Conservation (phyloP, 768 basidiomycete genomes). For the Boletus reticulatus region DNA sequence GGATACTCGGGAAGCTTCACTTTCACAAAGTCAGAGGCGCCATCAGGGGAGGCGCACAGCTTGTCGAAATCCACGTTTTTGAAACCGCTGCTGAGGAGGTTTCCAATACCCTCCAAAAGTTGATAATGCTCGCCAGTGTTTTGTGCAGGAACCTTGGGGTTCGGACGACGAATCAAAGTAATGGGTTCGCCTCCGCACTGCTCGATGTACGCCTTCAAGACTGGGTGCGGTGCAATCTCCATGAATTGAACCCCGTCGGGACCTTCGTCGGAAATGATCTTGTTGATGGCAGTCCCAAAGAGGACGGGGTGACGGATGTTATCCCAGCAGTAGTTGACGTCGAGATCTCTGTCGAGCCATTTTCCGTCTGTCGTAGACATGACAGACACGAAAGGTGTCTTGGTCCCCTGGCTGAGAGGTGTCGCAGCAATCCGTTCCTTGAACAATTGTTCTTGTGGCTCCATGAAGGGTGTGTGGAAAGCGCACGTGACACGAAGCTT, state of each 20-base stretch:
- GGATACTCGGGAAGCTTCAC: constrained; percentile 30
- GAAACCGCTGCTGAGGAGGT: constrained; percentile 30
- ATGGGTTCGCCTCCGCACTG: constrained; percentile 34
- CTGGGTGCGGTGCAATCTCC: constrained; percentile 35
- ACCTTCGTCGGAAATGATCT: constrained; percentile 29
- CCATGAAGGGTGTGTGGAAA: constrained; percentile 37
- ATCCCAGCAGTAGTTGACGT: constrained; percentile 34
- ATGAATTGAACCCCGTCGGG: constrained; percentile 28
- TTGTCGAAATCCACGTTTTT: constrained; percentile 29
- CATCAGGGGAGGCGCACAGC: constrained; percentile 23
- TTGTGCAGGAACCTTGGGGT: constrained; percentile 27
- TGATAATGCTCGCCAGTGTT: constrained; percentile 35
- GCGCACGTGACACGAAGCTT: constrained; percentile 33
- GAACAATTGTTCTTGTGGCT: constrained; percentile 32
- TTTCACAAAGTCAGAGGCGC: constrained; percentile 19
- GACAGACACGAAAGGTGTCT: constrained; percentile 22
- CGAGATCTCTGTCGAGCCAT: constrained; percentile 30
- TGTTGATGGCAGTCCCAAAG: constrained; percentile 34
- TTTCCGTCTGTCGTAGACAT: constrained; percentile 37
- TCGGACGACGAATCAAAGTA: constrained; percentile 31
- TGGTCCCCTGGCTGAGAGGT: constrained; percentile 18
- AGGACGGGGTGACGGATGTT: constrained; percentile 35
- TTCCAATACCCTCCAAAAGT: constrained; percentile 31
- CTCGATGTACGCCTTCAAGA: constrained; percentile 34
- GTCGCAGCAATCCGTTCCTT: constrained; percentile 20